Evolutionary conservation across 192 early-diverging fungal species (phyloP).

Genomic region (Entrophospora sp.): DNA sequence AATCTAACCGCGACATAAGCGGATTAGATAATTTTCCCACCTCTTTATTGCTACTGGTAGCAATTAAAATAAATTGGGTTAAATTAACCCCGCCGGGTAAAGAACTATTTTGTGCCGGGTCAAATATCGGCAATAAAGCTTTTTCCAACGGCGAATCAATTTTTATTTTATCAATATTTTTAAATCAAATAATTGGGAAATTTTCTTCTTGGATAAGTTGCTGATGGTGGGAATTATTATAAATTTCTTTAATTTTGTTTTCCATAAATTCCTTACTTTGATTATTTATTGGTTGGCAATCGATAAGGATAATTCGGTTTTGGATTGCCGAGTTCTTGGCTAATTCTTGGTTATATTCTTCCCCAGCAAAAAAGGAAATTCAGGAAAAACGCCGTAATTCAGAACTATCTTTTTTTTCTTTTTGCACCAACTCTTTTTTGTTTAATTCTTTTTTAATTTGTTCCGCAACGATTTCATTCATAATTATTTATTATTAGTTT

Average conservation of each 20-base stretch:
- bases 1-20: slow-evolving; percentile 2
- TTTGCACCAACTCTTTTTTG: neutral
- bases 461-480: neutral
- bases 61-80: slow-evolving; percentile 5
- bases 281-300: neutral
- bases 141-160: neutral
- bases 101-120: neutral
- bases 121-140: neutral
- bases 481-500: too few species aligned
- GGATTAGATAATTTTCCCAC: slow-evolving; percentile 2
- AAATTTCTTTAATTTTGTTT: slow-evolving; percentile 18
- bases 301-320: neutral
- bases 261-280: neutral
- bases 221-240: neutral
- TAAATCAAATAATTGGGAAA: neutral
- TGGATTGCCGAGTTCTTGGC: neutral
- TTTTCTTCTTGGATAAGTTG: neutral
- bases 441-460: neutral
- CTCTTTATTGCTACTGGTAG: slow-evolving; percentile 3
- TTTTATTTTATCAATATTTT: neutral
- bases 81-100: neutral
- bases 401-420: neutral
- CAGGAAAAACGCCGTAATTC: neutral
- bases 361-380: slow-evolving; percentile 5
- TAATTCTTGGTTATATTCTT: slow-evolving; percentile 20